Percentiles rank a stretch among this genome's conserved stretches.
These are phyloP conservation scores for Dictyostelium discoideum DNA, from an alignment of 78 protist species.

Conservation along the genomic window DNA sequence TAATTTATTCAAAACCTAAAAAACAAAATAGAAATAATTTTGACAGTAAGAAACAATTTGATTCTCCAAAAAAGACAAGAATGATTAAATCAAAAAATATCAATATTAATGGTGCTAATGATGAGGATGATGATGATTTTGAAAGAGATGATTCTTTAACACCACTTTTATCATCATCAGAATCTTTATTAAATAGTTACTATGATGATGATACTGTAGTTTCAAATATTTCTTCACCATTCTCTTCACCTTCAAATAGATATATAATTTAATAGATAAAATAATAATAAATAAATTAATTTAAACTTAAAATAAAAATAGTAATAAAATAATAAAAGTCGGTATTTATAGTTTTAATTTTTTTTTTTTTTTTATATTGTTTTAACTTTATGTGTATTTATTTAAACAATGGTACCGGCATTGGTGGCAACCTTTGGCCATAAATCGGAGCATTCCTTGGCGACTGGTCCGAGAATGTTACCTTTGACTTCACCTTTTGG, in stretches of 20 bases:
- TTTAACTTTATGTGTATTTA: neutral
- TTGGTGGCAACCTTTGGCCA: slow-evolving; percentile 96
- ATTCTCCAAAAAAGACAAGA: neutral
- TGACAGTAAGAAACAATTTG: neutral
- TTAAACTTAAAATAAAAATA: too few species aligned
- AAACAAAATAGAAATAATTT: neutral
- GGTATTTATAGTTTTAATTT: too few species aligned
- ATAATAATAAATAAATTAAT: neutral
- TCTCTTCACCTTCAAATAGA: neutral
- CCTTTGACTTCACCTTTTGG: slow-evolving; percentile 99
- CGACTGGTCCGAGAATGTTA: slow-evolving; percentile 99
- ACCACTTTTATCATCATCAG: neutral
- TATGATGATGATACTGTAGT: neutral
- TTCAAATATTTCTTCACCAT: neutral
- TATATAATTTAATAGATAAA: neutral
- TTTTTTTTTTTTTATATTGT: neutral
- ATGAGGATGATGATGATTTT: neutral
- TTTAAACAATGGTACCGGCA: slow-evolving; percentile 46
- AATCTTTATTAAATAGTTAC: neutral
- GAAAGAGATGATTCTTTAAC: neutral
- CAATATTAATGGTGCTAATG: neutral
- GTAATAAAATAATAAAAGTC: too few species aligned
- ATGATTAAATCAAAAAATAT: neutral
- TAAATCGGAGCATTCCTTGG: slow-evolving; percentile 99
- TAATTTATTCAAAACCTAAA: neutral